Conservation (phyloP, 306 rosid species). For the Quercus dentata region DNA sequence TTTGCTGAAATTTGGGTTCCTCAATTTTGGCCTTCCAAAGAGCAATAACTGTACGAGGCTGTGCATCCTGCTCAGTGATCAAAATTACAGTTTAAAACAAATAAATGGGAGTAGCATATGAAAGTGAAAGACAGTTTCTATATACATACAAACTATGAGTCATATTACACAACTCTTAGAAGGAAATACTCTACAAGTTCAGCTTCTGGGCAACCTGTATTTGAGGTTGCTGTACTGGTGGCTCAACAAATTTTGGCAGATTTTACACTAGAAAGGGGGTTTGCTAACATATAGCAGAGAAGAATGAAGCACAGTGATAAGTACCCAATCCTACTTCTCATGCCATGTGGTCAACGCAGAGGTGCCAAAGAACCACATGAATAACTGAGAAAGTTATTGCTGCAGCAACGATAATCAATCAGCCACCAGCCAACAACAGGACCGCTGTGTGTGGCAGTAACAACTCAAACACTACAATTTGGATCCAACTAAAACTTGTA, state of each 20-base stretch:
- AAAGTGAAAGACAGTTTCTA: neutral
- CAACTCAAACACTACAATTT: neutral
- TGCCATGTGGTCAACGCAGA: neutral
- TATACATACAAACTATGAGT: neutral
- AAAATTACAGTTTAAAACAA: neutral
- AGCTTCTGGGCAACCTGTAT: neutral
- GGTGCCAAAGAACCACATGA: neutral
- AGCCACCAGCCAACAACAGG: neutral
- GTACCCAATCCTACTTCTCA: neutral
- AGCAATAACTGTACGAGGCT: constrained; percentile 11
- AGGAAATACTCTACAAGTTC: neutral
- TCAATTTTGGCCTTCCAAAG: constrained; percentile 23
- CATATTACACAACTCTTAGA: neutral
- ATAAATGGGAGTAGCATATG: neutral
- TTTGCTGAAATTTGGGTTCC: constrained; percentile 14
- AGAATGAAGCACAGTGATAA: neutral
- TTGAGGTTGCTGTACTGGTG: neutral
- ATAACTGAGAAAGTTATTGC: neutral
- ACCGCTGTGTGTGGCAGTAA: neutral
- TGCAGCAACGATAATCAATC: neutral
- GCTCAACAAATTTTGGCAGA: neutral
- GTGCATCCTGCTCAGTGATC: constrained; percentile 9
- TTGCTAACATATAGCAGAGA: neutral
- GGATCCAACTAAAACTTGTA: neutral
- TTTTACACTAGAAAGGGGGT: neutral